Percentiles rank a stretch among this genome's conserved stretches.
These are phyloP conservation scores for Penicillium subrubescens DNA, from an alignment of 495 filamentous ascomycete species.

Conservation along the genomic window DNA sequence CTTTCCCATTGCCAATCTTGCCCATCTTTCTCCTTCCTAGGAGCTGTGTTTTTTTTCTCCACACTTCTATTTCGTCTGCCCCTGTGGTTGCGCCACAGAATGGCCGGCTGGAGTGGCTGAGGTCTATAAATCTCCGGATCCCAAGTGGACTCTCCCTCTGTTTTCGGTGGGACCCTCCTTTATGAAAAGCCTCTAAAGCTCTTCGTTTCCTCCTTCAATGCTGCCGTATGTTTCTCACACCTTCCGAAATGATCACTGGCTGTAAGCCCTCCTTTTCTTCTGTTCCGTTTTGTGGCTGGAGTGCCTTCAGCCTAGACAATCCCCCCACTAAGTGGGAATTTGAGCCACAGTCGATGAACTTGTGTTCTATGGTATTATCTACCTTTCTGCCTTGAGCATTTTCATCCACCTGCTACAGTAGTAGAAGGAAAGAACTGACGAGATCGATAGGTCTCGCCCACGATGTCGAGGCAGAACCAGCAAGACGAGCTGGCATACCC, in stretches of 20 bases:
- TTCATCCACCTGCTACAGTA: not conserved
- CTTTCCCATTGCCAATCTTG: not conserved
- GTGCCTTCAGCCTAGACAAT: not conserved
- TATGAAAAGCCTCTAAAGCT: not conserved
- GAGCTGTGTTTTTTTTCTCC: slow-evolving; percentile 13
- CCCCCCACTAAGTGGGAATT: slow-evolving; percentile 6
- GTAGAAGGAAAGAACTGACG: not conserved
- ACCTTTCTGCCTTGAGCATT: not conserved
- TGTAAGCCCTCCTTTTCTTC: slow-evolving; percentile 18
- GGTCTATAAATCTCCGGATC: slow-evolving; percentile 25
- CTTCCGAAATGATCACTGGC: slow-evolving; percentile 20
- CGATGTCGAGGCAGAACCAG: slow-evolving; percentile 32
- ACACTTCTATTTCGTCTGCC: slow-evolving; percentile 6
- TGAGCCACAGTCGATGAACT: slow-evolving; percentile 2
- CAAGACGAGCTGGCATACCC: slow-evolving; percentile 25
- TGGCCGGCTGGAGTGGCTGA: slow-evolving; percentile 10
- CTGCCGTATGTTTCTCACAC: not conserved
- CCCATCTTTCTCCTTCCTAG: slow-evolving; percentile 6
- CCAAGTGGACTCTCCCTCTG: not conserved
- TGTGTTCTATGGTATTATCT: slow-evolving; percentile 23
- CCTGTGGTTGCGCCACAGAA: slow-evolving; percentile 7
- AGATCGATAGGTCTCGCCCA: slow-evolving; percentile 21
- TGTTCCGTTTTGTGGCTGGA: slow-evolving; percentile 9
- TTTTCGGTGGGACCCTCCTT: slow-evolving; percentile 13
- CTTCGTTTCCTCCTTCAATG: not conserved